Base-by-base conservation (phyloP, 108 stramenopile genomes). In the Discostella pseudostelligera region DNA sequence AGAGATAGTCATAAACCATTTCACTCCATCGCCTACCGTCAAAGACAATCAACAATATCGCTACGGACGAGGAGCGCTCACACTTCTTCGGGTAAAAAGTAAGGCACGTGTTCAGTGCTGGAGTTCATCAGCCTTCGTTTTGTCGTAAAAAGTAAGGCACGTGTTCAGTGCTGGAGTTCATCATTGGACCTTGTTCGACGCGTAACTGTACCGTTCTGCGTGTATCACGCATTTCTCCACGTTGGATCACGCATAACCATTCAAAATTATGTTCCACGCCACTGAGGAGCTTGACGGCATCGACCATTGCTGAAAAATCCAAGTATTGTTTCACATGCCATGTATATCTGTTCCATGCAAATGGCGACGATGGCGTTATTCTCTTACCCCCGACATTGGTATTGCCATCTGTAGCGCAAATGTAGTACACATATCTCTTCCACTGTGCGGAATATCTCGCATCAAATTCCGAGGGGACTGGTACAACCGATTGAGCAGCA, bases 361-460 rank as follows among this genome's bases (percentile, higher is more conserved):
- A 72, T 19, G 70, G 70, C 26, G 26, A 43, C 29, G 25, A n/a
- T n/a, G n/a, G n/a, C n/a, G n/a, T n/a, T n/a, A n/a, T 14, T 17
- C 54, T 17, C 11, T 28, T 29, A n/a, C 13, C 42, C 19, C 51
- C 42, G 17, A n/a, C 45, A 43, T 48, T 25, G 24, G 12, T 32
- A 16, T 17, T 42, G 16, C 60, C 59, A 39, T 29, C 14, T 44
- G n/a, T 8, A 2, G 48, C 26, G 19, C 37, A 62, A 47, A 64
- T 20, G 25, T 64, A 72, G 37, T 72, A 72, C 4, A 44, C 62
- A 46, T 72, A 72, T 29, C 62, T 16, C 56, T 72, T 72, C 70
- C 70, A 72, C 3, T 47, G 35, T n/a, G 70, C 45, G 42, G 70
- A 72, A 47, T 63, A 72, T 7, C 70, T 22, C 14, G 70, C 70